phyloP scores from a whole-genome alignment of 768 basidiomycete species.

The Tulasnella sp. region DNA sequence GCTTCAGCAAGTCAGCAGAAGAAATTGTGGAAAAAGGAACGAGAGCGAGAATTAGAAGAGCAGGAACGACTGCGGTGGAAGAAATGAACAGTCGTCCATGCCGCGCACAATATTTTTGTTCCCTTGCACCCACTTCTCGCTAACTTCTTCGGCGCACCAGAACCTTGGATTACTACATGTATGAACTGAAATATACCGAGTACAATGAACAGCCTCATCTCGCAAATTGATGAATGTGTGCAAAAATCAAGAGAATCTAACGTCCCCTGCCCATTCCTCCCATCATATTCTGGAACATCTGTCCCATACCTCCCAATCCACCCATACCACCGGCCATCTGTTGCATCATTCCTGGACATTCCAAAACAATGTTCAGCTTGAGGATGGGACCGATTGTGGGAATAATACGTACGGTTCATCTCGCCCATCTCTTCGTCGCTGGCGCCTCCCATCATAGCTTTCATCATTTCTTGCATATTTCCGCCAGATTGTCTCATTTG shows the following conservation, averaged over 20 bases:
- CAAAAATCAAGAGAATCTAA: not conserved
- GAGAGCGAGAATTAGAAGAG: constrained; percentile 19
- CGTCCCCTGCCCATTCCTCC: constrained; percentile 17
- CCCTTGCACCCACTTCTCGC: not conserved
- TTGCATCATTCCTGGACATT: constrained; percentile 61
- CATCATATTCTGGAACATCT: constrained; percentile 21
- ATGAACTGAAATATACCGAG: not conserved
- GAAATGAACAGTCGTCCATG: not conserved
- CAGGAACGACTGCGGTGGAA: no score
- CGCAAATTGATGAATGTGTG: not conserved
- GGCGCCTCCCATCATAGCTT: constrained; percentile 91
- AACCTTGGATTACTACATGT: not conserved
- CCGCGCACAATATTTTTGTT: not conserved
- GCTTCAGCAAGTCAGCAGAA: constrained; percentile 49
- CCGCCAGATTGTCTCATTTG: constrained; percentile 80
- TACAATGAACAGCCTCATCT: not conserved
- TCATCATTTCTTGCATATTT: constrained; percentile 92
- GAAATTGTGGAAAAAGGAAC: constrained; percentile 40
- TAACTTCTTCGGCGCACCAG: no score
- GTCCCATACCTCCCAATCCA: constrained; percentile 23
- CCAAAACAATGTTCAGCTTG: constrained; percentile 11
- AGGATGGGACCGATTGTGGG: constrained; percentile 10
- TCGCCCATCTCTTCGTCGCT: constrained; percentile 74
- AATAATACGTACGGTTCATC: constrained; percentile 61
- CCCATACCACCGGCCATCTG: constrained; percentile 53